Evolutionary conservation across 257 asterid species (phyloP), one percentile per base, ranked within the genome.

Genomic region (Lithospermum erythrorhizon): DNA sequence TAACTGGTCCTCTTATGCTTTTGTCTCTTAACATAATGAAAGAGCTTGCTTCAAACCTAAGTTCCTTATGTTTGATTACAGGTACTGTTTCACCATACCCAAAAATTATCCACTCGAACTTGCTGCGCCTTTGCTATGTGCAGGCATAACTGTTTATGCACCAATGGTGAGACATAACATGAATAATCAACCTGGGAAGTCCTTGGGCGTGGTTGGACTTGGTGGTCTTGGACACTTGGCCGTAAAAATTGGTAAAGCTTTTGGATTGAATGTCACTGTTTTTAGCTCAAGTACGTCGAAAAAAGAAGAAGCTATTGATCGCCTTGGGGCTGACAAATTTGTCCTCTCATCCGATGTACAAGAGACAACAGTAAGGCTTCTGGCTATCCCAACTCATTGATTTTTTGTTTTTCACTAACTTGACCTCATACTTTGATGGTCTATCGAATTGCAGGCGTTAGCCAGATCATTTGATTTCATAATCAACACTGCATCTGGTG

Each of bases 211-310:
- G 55, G 70, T 91, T 37, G 98, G 98, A 48, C 78, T 91, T 18
- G 98, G 98, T 56, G 98, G 98, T 15, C 90, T 91, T 6, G 98
- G 98, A 18, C 98, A 91, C 77, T 68, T 91, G 68, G 98, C 98
- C 0, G 96, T 91, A 63, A 91, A 91, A 74, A 82, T 88, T 67
- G 98, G 98, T 47, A 91, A 83, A 80, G 95, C 96, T 35, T 88
- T 91, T 66, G 98, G 98, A 49, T 70, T 91, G 77, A 83, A 86
- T 53, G 95, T 91, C 24, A 85, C 91, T 0, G 94, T 91, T 52
- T 86, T 91, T 57, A 91, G 98, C 83, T 86, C 98, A 17, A 86
- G 87, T 70, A 29, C 70, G 47, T 83, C 93, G 30, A 91, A 91
- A 80, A 82, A 61, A 76, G 90, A 83, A 7, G 95, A 91, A 63